Percentiles rank a stretch among this genome's conserved stretches.
Evolutionary conservation across 306 rosid genomes (phyloP).

Genomic region (Hylodesmum podocarpum): DNA sequence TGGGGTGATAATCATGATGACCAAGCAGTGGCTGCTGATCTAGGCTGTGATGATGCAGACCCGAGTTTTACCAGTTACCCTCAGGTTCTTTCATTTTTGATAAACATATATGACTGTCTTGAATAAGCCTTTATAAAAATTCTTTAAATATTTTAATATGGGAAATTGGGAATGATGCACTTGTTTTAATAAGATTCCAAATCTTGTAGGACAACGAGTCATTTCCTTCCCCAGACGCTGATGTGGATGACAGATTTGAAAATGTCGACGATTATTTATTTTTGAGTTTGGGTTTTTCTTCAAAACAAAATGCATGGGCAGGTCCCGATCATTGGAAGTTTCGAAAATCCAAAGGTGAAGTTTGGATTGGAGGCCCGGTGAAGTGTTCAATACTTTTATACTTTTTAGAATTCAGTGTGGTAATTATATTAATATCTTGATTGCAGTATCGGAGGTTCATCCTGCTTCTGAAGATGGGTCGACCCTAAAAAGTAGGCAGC

Average conservation of each 20-base stretch:
- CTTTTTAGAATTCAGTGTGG: constrained; percentile 9
- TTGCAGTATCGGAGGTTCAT: constrained; percentile 58
- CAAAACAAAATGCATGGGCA: constrained; percentile 91
- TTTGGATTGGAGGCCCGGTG: constrained; percentile 20
- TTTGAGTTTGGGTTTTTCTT: constrained; percentile 70
- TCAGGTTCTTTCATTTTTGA: constrained; percentile 53
- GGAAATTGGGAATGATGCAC: constrained; percentile 19
- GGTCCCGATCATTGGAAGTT: constrained; percentile 99
- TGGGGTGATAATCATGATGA: constrained; percentile 68
- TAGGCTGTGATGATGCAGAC: constrained; percentile 54
- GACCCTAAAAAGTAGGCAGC: constrained; percentile 42
- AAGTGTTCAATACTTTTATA: constrained; percentile 1
- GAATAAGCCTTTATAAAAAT: constrained; percentile 10
- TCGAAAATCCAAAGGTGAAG: constrained; percentile 69
- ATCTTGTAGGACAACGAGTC: constrained; percentile 61
- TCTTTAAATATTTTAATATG: constrained; percentile 18
- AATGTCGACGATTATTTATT: constrained; percentile 70
- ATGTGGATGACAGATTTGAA: constrained; percentile 58
- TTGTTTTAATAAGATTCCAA: constrained; percentile 20
- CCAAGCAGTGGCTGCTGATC: constrained; percentile 48
- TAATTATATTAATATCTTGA: constrained; percentile 21
- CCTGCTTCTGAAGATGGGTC: constrained; percentile 53
- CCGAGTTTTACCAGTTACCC: constrained; percentile 57
- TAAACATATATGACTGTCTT: constrained; percentile 18
- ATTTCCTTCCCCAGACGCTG: constrained; percentile 48